These are phyloP conservation scores for Ambrosia hybrid DNA, from an alignment of 140 eudicot species.

Conservation along the genomic window DNA sequence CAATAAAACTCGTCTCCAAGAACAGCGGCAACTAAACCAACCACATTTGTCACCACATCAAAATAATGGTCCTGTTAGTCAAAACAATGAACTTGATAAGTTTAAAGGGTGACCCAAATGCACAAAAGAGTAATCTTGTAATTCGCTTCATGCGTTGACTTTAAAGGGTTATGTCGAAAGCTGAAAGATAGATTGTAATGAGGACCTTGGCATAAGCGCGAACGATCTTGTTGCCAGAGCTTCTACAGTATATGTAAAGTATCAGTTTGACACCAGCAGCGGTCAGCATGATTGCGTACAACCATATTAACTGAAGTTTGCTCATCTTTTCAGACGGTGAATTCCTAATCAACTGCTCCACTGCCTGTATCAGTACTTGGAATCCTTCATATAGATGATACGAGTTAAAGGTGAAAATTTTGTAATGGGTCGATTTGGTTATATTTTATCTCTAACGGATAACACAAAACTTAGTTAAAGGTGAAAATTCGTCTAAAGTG, in stretches of 20 bases:
- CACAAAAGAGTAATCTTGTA: neutral
- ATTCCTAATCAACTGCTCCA: slow-evolving; percentile 61
- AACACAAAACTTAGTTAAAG: neutral
- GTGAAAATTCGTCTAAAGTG: neutral
- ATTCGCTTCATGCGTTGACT: neutral
- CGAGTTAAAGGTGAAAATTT: neutral
- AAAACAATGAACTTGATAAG: neutral
- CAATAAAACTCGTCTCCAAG: slow-evolving; percentile 86
- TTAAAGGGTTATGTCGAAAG: neutral
- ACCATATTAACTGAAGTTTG: slow-evolving; percentile 47
- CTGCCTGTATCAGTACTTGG: slow-evolving; percentile 86
- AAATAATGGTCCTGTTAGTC: slow-evolving; percentile 83
- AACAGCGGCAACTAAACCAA: slow-evolving; percentile 88
- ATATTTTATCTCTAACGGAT: neutral
- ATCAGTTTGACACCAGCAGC: slow-evolving; percentile 62
- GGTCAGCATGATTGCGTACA: slow-evolving; percentile 55
- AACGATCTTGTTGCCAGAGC: slow-evolving; percentile 71
- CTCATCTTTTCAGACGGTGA: slow-evolving; percentile 55
- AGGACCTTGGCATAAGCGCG: slow-evolving; percentile 94
- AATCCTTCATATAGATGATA: slow-evolving; percentile 50
- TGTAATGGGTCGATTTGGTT: neutral
- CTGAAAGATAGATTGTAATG: neutral
- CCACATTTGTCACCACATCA: slow-evolving; percentile 93
- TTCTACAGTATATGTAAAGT: slow-evolving; percentile 64
- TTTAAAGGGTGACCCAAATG: neutral